Conservation (phyloP, 192 early-diverging fungal species). For the Polychytrium aggregatum region DNA sequence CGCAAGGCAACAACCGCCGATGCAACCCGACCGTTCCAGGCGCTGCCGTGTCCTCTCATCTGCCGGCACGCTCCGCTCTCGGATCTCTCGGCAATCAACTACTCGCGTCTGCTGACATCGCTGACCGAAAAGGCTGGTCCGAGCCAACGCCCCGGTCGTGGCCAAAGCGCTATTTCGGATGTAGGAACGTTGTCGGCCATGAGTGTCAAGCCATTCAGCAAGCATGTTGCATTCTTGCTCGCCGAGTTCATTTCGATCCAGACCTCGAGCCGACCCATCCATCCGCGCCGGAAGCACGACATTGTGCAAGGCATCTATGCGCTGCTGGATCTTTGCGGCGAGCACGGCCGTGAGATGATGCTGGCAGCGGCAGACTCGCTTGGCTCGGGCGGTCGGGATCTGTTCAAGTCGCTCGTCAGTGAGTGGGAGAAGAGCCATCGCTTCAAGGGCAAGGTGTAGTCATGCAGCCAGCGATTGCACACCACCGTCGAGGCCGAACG, state of each 20-base stretch:
- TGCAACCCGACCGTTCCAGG: slow-evolving; percentile 14
- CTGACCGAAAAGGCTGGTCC: slow-evolving; percentile 4
- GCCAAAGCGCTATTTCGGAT: neutral
- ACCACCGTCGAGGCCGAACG: too few species aligned
- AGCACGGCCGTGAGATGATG: slow-evolving; percentile 52
- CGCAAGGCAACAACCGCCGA: too few species aligned
- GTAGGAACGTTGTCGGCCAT: slow-evolving; percentile 1
- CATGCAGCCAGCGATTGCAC: too few species aligned
- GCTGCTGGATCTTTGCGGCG: slow-evolving; percentile 52
- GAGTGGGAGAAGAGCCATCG: slow-evolving; percentile 23
- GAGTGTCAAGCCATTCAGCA: slow-evolving; percentile 22
- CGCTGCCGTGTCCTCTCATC: slow-evolving; percentile 26
- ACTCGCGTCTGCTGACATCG: slow-evolving; percentile 10
- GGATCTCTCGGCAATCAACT: slow-evolving; percentile 5
- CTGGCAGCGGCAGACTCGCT: slow-evolving; percentile 43
- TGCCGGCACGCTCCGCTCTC: slow-evolving; percentile 18
- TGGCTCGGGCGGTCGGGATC: slow-evolving; percentile 9
- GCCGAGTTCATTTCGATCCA: slow-evolving; percentile 52
- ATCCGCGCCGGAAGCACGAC: slow-evolving; percentile 17
- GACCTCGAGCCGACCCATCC: slow-evolving; percentile 13
- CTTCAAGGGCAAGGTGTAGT: slow-evolving; percentile 15
- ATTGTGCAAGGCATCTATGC: slow-evolving; percentile 45
- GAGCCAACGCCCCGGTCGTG: neutral
- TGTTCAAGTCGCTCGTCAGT: slow-evolving; percentile 23
- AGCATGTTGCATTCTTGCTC: slow-evolving; percentile 25